Base-by-base conservation (phyloP, 495 filamentous ascomycete genomes). In the Tuber melanosporum region DNA sequence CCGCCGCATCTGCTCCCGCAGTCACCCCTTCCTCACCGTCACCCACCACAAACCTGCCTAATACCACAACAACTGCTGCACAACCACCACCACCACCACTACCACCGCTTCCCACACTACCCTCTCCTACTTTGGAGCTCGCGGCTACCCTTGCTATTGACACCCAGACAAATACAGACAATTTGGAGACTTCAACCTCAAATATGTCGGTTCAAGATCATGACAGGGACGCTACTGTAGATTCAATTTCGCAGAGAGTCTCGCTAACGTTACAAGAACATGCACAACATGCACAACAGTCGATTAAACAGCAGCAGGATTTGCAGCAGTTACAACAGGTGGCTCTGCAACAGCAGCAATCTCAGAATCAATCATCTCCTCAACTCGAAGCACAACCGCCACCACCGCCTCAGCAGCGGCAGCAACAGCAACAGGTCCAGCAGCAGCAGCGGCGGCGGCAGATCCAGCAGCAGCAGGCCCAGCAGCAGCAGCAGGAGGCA, bases 1-100 rank as follows among this genome's bases (percentile, higher is more conserved):
- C 32, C 44, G 84, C 84, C 72, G 85, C 86, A 76, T 87, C 81
- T 76, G 86, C 85, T 17, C 85, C 85, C 46, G 86, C 80, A 84
- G 87, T 86, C 36, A 79, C 80, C 74, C 83, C 81, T 78, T 87
- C 85, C 20, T 86, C 83, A 74, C 87, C 85, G 80, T 82, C 81
- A 43, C 80, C 76, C n/a, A 86, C 84, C 44, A 85, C 84, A 79
- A 86, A 79, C 84, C 85, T 86, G 19, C 83, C 87, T 26, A 84
- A 85, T 42, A 80, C 84, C 2, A 46, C 86, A 32, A 85, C 74
- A 6, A 73, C 82, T 17, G 57, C 74, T 44, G 80, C 76, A 26
- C 1, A 85, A 84, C 42, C 86, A 47, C 22, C 3, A 42, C 42
- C 83, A 70, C 43, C 47, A 32, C 32, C 32, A 32, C 32, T 1